Conservation (phyloP, 345 rosid genomes). For the Acer yangbiense region DNA sequence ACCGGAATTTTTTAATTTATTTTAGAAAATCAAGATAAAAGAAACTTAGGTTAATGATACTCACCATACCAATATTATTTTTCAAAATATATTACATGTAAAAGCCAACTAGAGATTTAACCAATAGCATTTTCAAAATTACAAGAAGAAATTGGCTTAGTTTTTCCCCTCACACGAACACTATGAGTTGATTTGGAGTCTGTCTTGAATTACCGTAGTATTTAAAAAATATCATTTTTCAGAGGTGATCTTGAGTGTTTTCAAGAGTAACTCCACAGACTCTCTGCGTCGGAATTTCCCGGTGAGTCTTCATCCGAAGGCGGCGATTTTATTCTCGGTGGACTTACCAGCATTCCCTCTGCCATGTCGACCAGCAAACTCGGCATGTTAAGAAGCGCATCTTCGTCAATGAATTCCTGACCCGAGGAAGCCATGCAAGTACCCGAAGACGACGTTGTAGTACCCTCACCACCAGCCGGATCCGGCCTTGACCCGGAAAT, state of each 20-base stretch:
- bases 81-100: not conserved
- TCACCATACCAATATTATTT: not conserved
- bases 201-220: no score
- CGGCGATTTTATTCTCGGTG: constrained; percentile 62
- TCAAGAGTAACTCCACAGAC: constrained; percentile 57
- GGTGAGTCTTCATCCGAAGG: constrained; percentile 52
- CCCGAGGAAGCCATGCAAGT: constrained; percentile 19
- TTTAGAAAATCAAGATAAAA: constrained; percentile 3
- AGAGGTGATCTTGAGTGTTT: not conserved
- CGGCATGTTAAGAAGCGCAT: constrained; percentile 60
- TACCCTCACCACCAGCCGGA: constrained; percentile 24
- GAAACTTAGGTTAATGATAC: not conserved
- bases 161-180: no score
- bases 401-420: constrained; percentile 54
- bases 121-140: not conserved
- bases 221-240: no score
- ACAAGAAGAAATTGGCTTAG: no score
- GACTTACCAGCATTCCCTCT: constrained; percentile 71
- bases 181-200: no score
- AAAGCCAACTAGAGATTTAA: not conserved
- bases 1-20: no score
- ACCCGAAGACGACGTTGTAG: not conserved
- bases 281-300: constrained; percentile 51
- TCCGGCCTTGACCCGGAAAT: constrained; percentile 12
- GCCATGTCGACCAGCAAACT: constrained; percentile 73